A percentile compares a stretch with the other conserved stretches of the same genome.
These are phyloP conservation scores for Leccinum barrowsii DNA, from an alignment of 768 basidiomycete genomes.

Conservation along the genomic window DNA sequence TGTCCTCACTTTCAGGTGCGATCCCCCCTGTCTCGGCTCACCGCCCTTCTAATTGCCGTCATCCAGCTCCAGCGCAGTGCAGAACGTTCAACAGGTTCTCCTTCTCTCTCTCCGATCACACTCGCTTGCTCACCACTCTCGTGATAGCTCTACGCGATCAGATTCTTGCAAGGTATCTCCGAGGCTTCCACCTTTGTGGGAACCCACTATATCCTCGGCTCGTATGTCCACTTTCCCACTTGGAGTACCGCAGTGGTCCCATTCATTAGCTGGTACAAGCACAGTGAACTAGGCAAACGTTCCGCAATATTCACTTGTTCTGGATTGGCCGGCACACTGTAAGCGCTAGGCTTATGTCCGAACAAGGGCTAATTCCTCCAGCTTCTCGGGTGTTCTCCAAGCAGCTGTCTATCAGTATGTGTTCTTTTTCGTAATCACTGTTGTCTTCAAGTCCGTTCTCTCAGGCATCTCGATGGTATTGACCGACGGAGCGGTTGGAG, in stretches of 20 bases:
- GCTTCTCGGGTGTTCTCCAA: slow-evolving; percentile 65
- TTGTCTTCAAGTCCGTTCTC: background rate
- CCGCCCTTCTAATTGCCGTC: background rate
- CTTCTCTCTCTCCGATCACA: background rate
- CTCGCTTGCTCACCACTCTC: background rate
- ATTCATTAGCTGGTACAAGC: slow-evolving; percentile 59
- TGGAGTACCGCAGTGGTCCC: background rate
- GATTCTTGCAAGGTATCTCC: slow-evolving; percentile 69
- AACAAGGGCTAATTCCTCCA: slow-evolving; percentile 18
- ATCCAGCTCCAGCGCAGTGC: slow-evolving; percentile 51
- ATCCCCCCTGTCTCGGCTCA: background rate
- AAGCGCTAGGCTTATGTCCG: slow-evolving; percentile 9
- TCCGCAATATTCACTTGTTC: slow-evolving; percentile 70
- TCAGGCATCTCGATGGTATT: slow-evolving; percentile 47
- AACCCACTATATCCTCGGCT: slow-evolving; percentile 68
- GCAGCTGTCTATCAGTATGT: slow-evolving; percentile 57
- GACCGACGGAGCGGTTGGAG: slow-evolving; percentile 62
- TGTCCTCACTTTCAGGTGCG: slow-evolving; percentile 58
- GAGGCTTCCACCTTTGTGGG: slow-evolving; percentile 79
- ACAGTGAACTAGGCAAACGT: slow-evolving; percentile 65
- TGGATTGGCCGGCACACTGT: slow-evolving; percentile 61
- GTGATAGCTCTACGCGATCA: slow-evolving; percentile 58
- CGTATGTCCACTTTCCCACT: slow-evolving; percentile 39
- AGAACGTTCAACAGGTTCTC: slow-evolving; percentile 52
- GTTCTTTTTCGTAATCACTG: background rate